Conservation (phyloP, 2,329 filamentous ascomycete species). For the Cryphonectria radicalis region DNA sequence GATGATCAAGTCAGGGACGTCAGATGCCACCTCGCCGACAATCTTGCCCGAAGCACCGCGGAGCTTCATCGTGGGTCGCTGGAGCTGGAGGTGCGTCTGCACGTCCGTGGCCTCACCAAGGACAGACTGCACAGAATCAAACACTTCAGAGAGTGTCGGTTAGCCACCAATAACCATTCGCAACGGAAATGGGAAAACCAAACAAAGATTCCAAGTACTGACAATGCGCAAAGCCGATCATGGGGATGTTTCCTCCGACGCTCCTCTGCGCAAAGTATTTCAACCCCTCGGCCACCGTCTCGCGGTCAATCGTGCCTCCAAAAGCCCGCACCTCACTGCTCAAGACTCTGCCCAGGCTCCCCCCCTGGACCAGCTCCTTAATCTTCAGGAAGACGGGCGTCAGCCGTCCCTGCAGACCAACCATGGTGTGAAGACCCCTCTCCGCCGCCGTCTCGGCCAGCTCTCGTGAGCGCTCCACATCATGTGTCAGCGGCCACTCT, state of each 20-base stretch:
- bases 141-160: constrained; percentile 40
- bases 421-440: constrained; percentile 41
- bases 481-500: constrained; percentile 62
- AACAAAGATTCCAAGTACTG: constrained; percentile 28
- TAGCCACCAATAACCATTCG: constrained; percentile 26
- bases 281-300: constrained; percentile 40
- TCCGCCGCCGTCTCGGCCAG: constrained; percentile 43
- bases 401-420: constrained; percentile 57
- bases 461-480: constrained; percentile 45
- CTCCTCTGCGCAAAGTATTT: constrained; percentile 54
- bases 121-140: constrained; percentile 51
- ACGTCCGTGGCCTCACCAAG: constrained; percentile 49
- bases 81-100: constrained; percentile 48
- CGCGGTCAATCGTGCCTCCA: constrained; percentile 43
- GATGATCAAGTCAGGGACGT: constrained; percentile 35
- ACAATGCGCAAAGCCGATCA: constrained; percentile 50
- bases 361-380: constrained; percentile 47
- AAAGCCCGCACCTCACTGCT: constrained; percentile 51
- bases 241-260: constrained; percentile 50
- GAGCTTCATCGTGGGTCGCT: constrained; percentile 47
- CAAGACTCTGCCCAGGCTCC: constrained; percentile 55
- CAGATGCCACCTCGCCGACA: constrained; percentile 39
- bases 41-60: constrained; percentile 39
- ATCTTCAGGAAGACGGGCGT: constrained; percentile 50
- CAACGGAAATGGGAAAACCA: background rate